These are phyloP conservation scores for Mallotus repandus DNA, from an alignment of 441 rosid genomes.

Conservation along the genomic window DNA sequence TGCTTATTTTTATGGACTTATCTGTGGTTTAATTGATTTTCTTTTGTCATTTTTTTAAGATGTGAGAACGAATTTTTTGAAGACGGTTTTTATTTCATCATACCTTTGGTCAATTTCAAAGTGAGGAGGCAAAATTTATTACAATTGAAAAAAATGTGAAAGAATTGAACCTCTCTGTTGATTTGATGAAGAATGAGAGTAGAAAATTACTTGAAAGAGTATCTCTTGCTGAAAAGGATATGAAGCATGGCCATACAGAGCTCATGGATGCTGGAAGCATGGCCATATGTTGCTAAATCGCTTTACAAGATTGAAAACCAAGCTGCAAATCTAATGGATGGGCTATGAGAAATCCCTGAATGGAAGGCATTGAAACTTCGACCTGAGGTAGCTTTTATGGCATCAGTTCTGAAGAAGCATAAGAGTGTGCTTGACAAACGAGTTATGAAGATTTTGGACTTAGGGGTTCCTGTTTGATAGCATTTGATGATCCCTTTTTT, in stretches of 20 bases:
- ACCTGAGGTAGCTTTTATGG: constrained; percentile 93
- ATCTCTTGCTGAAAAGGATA: constrained; percentile 75
- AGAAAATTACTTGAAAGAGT: constrained; percentile 80
- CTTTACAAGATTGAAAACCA: constrained; percentile 67
- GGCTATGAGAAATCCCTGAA: constrained; percentile 76
- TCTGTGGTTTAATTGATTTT: too few species aligned
- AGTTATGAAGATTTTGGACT: constrained; percentile 74
- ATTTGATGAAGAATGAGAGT: constrained; percentile 81
- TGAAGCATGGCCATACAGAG: constrained; percentile 70
- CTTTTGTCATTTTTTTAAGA: too few species aligned
- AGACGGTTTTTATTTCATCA: constrained; percentile 73
- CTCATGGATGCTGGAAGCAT: constrained; percentile 71
- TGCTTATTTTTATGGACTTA: too few species aligned
- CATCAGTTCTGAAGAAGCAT: constrained; percentile 58
- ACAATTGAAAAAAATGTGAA: constrained; percentile 78
- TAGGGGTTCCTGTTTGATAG: constrained; percentile 65
- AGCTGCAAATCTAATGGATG: constrained; percentile 85
- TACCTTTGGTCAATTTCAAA: constrained; percentile 71
- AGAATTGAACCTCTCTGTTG: constrained; percentile 69
- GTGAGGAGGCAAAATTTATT: constrained; percentile 84
- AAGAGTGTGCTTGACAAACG: constrained; percentile 59
- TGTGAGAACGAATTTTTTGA: too few species aligned
- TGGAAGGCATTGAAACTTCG: constrained; percentile 92
- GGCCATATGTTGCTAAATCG: constrained; percentile 60
- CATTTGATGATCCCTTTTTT: too few species aligned